phyloP scores from a whole-genome alignment of 305 asterid genomes.

The Plantago rigida region DNA sequence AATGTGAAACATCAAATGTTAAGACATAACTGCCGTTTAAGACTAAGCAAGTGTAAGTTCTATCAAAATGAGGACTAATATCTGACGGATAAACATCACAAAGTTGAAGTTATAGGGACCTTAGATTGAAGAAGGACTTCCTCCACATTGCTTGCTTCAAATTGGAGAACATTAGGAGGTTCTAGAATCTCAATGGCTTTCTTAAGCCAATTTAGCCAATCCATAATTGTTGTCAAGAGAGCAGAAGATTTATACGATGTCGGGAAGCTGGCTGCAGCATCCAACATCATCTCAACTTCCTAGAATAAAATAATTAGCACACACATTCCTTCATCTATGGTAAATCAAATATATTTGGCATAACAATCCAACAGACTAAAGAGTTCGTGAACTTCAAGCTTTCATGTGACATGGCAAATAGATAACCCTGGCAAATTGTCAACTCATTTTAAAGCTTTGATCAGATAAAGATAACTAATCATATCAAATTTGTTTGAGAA shows the following conservation, averaged over 20 bases:
- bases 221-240: conserved; percentile 42
- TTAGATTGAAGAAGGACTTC: conserved; percentile 51
- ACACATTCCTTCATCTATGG: conserved; percentile 22
- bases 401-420: not conserved
- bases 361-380: conserved; percentile 13
- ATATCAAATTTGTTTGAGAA: not conserved
- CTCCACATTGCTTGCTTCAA: conserved; percentile 48
- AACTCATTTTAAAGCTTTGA: not conserved
- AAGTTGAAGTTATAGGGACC: conserved; percentile 35
- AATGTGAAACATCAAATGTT: conserved; percentile 25
- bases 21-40: not conserved
- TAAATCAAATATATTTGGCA: conserved; percentile 15
- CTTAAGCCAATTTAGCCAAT: conserved; percentile 61
- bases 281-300: conserved; percentile 68
- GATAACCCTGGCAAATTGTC: not conserved
- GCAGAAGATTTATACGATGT: conserved; percentile 40
- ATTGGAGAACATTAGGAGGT: conserved; percentile 32
- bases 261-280: conserved; percentile 45
- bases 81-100: conserved; percentile 17
- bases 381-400: conserved; percentile 4
- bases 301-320: conserved; percentile 27
- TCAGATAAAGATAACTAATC: not conserved
- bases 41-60: conserved; percentile 12
- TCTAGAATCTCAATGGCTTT: conserved; percentile 60
- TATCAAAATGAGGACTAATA: conserved; percentile 13